Conservation (phyloP, 129 eudicot species). For the Tanacetum coccineum region DNA sequence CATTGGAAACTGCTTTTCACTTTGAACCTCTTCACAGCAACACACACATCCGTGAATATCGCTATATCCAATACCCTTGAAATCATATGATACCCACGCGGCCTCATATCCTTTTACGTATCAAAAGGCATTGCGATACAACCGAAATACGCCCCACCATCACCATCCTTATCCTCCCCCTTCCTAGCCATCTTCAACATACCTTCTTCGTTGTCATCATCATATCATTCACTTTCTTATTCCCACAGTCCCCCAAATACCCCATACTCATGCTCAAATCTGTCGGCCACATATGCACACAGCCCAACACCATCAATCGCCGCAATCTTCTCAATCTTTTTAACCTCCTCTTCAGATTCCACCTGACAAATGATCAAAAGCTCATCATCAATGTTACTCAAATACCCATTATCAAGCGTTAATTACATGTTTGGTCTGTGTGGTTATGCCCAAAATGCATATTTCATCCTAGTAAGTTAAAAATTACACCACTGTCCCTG, state of each 20-base stretch:
- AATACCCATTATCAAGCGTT: too few relatives aligned
- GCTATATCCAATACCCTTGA: constrained; percentile 71
- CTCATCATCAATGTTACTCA: too few relatives aligned
- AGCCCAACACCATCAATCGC: constrained; percentile 88
- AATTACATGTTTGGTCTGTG: too few relatives aligned
- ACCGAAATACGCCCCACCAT: constrained; percentile 41
- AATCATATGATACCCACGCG: constrained; percentile 85
- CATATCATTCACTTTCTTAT: constrained; percentile 78
- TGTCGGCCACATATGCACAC: constrained; percentile 90
- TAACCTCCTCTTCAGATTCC: too few relatives aligned
- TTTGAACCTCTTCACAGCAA: constrained; percentile 69
- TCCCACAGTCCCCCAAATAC: constrained; percentile 86
- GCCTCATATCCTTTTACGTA: constrained; percentile 43
- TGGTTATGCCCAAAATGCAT: too few relatives aligned
- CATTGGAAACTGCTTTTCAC: constrained; percentile 25
- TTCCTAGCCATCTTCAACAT: constrained; percentile 38
- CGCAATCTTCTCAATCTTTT: too few relatives aligned
- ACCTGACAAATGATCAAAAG: too few relatives aligned
- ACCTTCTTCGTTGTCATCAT: constrained; percentile 61
- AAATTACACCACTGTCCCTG: too few relatives aligned
- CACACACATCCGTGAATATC: constrained; percentile 63
- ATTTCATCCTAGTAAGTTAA: too few relatives aligned
- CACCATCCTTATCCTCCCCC: too few relatives aligned
- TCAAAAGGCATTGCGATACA: constrained; percentile 82
- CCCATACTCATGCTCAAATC: constrained; percentile 95